Percentiles rank a stretch among this genome's conserved stretches.
These are phyloP conservation scores for Phytophthora citrophthora DNA, from an alignment of 352 stramenopile species.

Conservation along the genomic window DNA sequence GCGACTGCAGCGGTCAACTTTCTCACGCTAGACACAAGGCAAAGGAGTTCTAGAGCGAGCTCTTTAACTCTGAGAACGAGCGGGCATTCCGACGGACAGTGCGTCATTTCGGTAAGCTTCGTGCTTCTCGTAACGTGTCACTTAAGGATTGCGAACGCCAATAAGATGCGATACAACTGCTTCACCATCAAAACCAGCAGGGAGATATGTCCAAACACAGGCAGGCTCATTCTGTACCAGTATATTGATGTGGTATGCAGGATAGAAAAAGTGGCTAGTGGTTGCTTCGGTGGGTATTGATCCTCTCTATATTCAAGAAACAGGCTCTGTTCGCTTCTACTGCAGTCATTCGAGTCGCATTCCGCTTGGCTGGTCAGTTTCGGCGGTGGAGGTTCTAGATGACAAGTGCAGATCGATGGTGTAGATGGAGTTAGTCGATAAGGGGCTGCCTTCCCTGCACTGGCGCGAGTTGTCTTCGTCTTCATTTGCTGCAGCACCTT, in stretches of 20 bases:
- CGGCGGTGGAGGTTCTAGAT: slow-evolving; percentile 23
- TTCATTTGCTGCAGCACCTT: slow-evolving; percentile 10
- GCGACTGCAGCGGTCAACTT: slow-evolving; percentile 55
- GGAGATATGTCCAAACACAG: background rate
- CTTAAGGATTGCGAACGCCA: slow-evolving; percentile 38
- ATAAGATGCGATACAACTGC: slow-evolving; percentile 13
- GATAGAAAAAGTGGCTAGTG: slow-evolving; percentile 13
- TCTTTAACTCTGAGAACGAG: slow-evolving; percentile 73
- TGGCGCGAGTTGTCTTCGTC: slow-evolving; percentile 4
- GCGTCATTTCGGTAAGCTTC: slow-evolving; percentile 86
- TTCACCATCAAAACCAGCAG: background rate
- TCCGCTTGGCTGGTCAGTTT: slow-evolving; percentile 23
- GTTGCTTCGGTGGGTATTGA: slow-evolving; percentile 15
- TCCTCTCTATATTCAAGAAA: slow-evolving; percentile 37
- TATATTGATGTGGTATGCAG: slow-evolving; percentile 14
- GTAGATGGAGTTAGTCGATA: slow-evolving; percentile 62
- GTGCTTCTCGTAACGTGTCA: slow-evolving; percentile 72
- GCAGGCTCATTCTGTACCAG: slow-evolving; percentile 9
- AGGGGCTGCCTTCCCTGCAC: slow-evolving; percentile 9
- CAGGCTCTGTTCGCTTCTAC: slow-evolving; percentile 26
- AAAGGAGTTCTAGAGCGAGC: slow-evolving; percentile 63
- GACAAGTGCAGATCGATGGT: slow-evolving; percentile 54
- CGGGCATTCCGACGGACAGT: slow-evolving; percentile 75
- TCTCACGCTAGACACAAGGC: slow-evolving; percentile 67
- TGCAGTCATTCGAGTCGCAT: slow-evolving; percentile 12